Conservation (phyloP, 306 rosid species). For the Biancaea sappan region DNA sequence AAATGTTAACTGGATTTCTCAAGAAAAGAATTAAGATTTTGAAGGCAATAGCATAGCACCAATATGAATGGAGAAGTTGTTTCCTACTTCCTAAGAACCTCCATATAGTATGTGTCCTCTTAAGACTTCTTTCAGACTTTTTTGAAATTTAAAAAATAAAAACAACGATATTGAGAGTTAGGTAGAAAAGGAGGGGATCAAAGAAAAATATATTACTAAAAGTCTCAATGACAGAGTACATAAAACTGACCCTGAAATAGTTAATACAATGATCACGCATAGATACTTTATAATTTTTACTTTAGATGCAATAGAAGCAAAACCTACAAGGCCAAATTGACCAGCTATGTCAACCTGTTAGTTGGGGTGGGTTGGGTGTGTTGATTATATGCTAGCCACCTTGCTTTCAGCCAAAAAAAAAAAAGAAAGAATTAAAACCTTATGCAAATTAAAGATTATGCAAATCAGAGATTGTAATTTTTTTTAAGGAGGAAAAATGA, state of each 20-base stretch:
- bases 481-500: no score
- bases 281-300: not conserved
- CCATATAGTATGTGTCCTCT: not conserved
- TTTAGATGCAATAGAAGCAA: not conserved
- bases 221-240: not conserved
- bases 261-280: not conserved
- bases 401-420: no score
- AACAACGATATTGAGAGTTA: not conserved
- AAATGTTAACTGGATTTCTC: not conserved
- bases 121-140: no score
- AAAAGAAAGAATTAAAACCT: no score
- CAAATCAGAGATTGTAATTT: no score
- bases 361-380: no score
- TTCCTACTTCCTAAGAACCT: slow-evolving; percentile 27
- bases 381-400: not conserved
- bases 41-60: not conserved
- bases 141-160: not conserved
- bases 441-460: no score
- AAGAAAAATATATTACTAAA: not conserved
- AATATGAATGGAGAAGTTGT: not conserved
- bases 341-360: no score
- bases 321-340: not conserved
- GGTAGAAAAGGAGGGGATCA: not conserved
- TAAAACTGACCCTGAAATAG: not conserved
- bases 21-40: slow-evolving; percentile 3